A percentile compares a stretch with the other conserved stretches of the same genome.
Evolutionary conservation across 2,329 filamentous ascomycete genomes (phyloP).

Genomic region (Colletotrichum euphorbiae): DNA sequence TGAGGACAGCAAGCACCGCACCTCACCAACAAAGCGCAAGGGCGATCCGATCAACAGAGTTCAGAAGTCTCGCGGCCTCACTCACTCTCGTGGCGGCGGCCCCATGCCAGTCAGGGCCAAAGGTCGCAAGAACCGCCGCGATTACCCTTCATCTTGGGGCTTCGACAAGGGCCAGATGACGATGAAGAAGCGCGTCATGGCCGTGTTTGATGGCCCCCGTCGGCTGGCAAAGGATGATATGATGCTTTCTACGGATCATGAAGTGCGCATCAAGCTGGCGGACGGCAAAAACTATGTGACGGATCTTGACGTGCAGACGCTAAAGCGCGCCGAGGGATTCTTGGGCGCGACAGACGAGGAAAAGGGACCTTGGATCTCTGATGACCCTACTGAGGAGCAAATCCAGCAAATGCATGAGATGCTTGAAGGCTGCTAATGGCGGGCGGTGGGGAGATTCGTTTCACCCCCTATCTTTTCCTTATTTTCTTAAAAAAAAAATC

Average conservation of each 20-base stretch:
- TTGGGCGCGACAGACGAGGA: slow-evolving; percentile 84
- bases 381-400: slow-evolving; percentile 74
- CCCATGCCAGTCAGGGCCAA: slow-evolving; percentile 65
- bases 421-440: slow-evolving; percentile 45
- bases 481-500: not conserved
- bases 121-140: slow-evolving; percentile 89
- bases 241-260: slow-evolving; percentile 96
- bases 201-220: slow-evolving; percentile 88
- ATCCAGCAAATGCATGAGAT: slow-evolving; percentile 70
- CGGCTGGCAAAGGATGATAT: slow-evolving; percentile 98
- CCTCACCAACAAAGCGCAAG: slow-evolving; percentile 64
- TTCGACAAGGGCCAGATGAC: slow-evolving; percentile 94
- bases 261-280: slow-evolving; percentile 85
- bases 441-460: not conserved
- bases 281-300: slow-evolving; percentile 87
- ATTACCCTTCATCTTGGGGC: slow-evolving; percentile 95
- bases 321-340: slow-evolving; percentile 89
- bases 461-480: not conserved
- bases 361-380: slow-evolving; percentile 85
- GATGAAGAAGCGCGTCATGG: slow-evolving; percentile 96
- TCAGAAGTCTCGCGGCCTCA: slow-evolving; percentile 78
- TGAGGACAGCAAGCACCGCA: slow-evolving; percentile 60
- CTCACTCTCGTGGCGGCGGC: slow-evolving; percentile 81
- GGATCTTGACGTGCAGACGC: slow-evolving; percentile 90
- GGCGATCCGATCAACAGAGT: slow-evolving; percentile 67